phyloP scores from a whole-genome alignment of 345 rosid species.

The Turnera subulata region DNA sequence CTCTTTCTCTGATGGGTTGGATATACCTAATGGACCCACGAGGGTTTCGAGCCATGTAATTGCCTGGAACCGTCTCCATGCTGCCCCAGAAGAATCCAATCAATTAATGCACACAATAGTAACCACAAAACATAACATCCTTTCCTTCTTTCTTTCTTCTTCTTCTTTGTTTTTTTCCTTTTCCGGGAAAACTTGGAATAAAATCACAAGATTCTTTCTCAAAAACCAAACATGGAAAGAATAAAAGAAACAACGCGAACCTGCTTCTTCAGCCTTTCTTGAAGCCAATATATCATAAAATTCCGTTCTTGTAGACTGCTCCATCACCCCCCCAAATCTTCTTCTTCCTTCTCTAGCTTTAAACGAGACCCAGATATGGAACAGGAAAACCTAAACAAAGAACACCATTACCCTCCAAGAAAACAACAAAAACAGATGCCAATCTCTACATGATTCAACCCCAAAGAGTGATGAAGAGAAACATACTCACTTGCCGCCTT shows the following conservation, averaged over 20 bases:
- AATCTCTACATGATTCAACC: background rate
- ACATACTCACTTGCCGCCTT: background rate
- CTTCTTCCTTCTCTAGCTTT: background rate
- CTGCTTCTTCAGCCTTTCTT: constrained; percentile 92
- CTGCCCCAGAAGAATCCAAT: constrained; percentile 32
- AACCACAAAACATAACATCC: no score
- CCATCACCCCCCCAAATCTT: constrained; percentile 31
- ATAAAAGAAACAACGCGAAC: constrained; percentile 36
- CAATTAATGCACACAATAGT: background rate
- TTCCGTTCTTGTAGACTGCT: constrained; percentile 39
- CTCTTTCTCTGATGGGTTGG: constrained; percentile 68
- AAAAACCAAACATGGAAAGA: background rate
- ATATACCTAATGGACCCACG: constrained; percentile 63
- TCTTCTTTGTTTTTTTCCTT: no score
- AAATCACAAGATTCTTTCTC: no score
- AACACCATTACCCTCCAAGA: background rate
- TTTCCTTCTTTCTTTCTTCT: no score
- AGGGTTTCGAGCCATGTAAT: constrained; percentile 65
- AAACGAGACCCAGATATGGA: background rate
- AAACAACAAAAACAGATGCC: background rate
- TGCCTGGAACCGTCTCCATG: constrained; percentile 68
- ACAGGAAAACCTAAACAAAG: background rate
- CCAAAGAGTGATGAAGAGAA: background rate
- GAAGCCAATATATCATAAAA: constrained; percentile 70
- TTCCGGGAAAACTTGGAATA: no score